Base-by-base conservation (phyloP, 331 rosid genomes). In the Stylosanthes scabra region DNA sequence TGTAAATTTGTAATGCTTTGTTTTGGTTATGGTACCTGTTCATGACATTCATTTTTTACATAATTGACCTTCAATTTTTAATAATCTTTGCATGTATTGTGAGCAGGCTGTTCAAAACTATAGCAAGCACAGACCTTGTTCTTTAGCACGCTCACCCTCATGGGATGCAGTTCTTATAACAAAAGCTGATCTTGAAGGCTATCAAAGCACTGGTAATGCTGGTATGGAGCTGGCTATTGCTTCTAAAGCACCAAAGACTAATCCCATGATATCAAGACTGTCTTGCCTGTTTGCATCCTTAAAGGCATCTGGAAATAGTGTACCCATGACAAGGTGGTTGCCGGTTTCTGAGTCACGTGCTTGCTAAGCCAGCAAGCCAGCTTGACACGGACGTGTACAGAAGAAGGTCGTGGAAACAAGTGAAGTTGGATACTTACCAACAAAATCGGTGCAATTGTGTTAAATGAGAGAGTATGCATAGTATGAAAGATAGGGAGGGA, bases 111-210 rank as follows among this genome's bases (percentile, higher is more conserved):
- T 91, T 88, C 90, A 85, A 83, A 85, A 88, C 50, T 94, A 83
- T 74, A 80, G 89, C 86, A 83, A 80, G 62, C 60, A n/a, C 39
- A 31, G 64, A 61, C 79, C 81, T 28, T 69, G 74, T 76, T 54
- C 90, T 11, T 46, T 77, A 62, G 44, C 89, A 29, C 63, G 42
- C 80, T 91, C 96, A 31, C 91, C 95, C 72, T 87, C 97, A 7
- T 87, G 93, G 67, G 99, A 94, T 75, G 93, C 89, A 54, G 97
- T 94, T 58, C 77, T 91, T 57, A 90, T 94, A 65, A 94, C 97
- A 63, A 87, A 90, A 87, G 99, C 84, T 41, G 99, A 94, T 80
- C 96, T 94, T 50, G 99, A 94, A 83, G 97, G 97, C 37, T 94
- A 94, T 76, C 89, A 87, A 29, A 85, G 89, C 61, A 74, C 87